phyloP scores from a whole-genome alignment of 2,329 filamentous ascomycete species.

The Zalaria sp. region DNA sequence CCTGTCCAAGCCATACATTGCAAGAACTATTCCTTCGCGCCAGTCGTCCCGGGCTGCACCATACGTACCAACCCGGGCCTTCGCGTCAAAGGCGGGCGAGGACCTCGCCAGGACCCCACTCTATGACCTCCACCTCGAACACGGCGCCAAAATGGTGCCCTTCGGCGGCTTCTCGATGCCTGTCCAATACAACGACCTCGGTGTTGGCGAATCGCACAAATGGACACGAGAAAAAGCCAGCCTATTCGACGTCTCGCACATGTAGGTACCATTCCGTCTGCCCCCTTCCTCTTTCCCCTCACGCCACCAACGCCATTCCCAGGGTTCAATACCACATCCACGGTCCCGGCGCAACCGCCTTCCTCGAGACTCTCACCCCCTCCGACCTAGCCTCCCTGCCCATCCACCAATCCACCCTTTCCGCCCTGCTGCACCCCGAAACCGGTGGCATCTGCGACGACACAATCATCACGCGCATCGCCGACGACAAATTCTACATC shows the following conservation, averaged over 20 bases:
- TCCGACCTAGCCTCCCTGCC: conserved; percentile 52
- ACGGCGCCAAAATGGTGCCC: conserved; percentile 89
- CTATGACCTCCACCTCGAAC: conserved; percentile 61
- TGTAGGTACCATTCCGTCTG: conserved; percentile 40
- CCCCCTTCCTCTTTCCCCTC: not conserved
- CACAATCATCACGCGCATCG: conserved; percentile 74
- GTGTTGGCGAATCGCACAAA: conserved; percentile 71
- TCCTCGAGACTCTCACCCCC: conserved; percentile 76
- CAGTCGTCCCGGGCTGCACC: too few species aligned
- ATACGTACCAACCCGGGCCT: too few species aligned
- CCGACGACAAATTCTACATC: conserved; percentile 63
- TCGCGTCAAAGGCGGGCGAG: not conserved
- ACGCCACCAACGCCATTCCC: not conserved
- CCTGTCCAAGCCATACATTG: too few species aligned
- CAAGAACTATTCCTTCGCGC: too few species aligned
- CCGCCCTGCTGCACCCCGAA: conserved; percentile 62
- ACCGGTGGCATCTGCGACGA: conserved; percentile 93
- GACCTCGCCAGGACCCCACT: conserved; percentile 45
- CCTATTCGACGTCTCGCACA: conserved; percentile 92
- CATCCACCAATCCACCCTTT: conserved; percentile 62
- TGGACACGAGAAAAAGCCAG: conserved; percentile 83
- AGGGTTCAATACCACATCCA: conserved; percentile 71
- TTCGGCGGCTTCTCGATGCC: conserved; percentile 92
- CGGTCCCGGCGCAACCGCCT: conserved; percentile 64
- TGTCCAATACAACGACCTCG: conserved; percentile 66